Evolutionary conservation across 495 filamentous ascomycete genomes (phyloP).

Genomic region (Xylaria venustula): DNA sequence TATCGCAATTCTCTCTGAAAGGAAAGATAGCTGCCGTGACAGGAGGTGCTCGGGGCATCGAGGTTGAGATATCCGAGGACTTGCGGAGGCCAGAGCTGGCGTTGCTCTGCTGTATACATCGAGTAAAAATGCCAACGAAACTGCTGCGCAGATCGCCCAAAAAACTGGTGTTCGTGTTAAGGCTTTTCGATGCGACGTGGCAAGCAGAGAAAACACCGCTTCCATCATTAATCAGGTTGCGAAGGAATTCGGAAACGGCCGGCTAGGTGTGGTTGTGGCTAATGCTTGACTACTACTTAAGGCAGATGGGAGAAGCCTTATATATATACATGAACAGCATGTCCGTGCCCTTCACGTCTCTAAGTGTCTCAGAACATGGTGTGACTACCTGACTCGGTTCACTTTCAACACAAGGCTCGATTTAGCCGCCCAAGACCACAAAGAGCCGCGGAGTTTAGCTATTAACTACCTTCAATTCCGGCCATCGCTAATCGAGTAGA

Average conservation of each 20-base stretch:
- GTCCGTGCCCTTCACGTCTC: too few species aligned
- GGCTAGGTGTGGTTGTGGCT: conserved; percentile 26
- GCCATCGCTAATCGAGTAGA: too few species aligned
- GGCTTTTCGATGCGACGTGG: conserved; percentile 61
- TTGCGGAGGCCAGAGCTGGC: conserved; percentile 40
- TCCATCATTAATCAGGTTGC: conserved; percentile 42
- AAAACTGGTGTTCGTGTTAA: conserved; percentile 54
- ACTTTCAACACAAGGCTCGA: too few species aligned
- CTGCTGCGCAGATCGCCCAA: conserved; percentile 51
- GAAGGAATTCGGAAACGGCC: conserved; percentile 48
- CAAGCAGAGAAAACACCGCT: conserved; percentile 44
- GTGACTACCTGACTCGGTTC: too few species aligned
- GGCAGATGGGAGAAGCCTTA: too few species aligned
- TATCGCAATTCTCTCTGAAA: conserved; percentile 39
- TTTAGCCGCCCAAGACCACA: too few species aligned
- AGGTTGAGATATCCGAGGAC: conserved; percentile 34
- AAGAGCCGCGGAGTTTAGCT: too few species aligned
- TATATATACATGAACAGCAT: too few species aligned
- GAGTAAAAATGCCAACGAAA: conserved; percentile 29
- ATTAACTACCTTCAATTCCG: too few species aligned
- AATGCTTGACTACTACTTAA: too few species aligned
- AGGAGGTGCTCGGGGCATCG: conserved; percentile 47
- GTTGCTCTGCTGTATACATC: conserved; percentile 38
- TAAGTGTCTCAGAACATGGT: too few species aligned
- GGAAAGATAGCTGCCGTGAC: conserved; percentile 45